Conservation (phyloP, 2,329 filamentous ascomycete species). For the Grosmannia huntii region DNA sequence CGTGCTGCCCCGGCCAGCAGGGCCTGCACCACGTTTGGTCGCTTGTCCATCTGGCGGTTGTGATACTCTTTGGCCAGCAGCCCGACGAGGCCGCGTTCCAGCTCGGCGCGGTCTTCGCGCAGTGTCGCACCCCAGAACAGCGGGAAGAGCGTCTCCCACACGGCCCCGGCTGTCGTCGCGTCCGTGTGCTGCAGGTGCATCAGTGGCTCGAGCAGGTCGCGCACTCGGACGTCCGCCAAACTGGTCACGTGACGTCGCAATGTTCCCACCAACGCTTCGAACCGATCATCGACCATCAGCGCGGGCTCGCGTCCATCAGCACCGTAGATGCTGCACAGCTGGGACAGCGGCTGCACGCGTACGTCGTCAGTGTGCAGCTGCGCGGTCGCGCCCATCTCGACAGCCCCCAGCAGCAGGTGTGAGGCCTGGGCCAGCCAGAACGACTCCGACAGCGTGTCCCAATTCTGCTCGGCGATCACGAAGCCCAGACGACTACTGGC, state of each 20-base stretch:
- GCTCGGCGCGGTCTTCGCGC: conserved; percentile 76
- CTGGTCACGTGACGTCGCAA: conserved; percentile 78
- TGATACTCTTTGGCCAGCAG: conserved; percentile 94
- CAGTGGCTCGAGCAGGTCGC: conserved; percentile 81
- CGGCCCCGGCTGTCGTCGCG: conserved; percentile 64
- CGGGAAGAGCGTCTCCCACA: conserved; percentile 87
- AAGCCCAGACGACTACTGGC: conserved; percentile 82
- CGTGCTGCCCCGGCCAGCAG: conserved; percentile 78
- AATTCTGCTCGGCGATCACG: conserved; percentile 84
- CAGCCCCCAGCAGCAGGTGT: conserved; percentile 79
- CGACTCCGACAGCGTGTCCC: conserved; percentile 87
- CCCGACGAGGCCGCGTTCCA: conserved; percentile 83
- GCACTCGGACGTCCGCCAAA: conserved; percentile 72
- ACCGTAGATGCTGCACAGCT: conserved; percentile 59
- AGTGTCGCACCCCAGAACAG: conserved; percentile 84
- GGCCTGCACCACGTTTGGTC: conserved; percentile 90
- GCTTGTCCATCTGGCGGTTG: conserved; percentile 81
- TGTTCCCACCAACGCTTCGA: conserved; percentile 64
- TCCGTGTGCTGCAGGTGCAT: conserved; percentile 88
- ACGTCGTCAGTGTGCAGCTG: conserved; percentile 79
- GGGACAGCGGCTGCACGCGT: conserved; percentile 59
- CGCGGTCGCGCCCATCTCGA: conserved; percentile 70
- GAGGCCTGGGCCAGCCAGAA: conserved; percentile 97
- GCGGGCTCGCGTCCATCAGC: conserved; percentile 53
- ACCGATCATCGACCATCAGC: conserved; percentile 67